Percentiles rank a stretch among this genome's conserved stretches.
phyloP scores from a whole-genome alignment of 257 asterid species.

The Phtheirospermum japonicum region DNA sequence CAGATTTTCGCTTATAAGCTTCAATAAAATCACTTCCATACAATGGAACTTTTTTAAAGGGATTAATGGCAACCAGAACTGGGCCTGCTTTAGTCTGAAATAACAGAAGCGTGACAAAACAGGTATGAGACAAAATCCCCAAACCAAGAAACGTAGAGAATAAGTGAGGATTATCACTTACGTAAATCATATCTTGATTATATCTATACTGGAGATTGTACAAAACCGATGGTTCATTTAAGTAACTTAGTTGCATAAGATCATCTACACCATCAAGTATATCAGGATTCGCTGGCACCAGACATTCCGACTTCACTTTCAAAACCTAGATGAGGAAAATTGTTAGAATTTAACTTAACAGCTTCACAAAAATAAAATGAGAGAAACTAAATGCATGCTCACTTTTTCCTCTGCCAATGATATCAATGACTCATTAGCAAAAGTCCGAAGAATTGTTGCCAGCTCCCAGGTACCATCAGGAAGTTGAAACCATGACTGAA shows the following conservation, averaged over 20 bases:
- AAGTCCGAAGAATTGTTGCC: slow-evolving; percentile 62
- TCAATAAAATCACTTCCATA: slow-evolving; percentile 74
- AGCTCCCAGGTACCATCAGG: slow-evolving; percentile 97
- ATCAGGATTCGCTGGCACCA: slow-evolving; percentile 90
- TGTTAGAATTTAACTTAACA: slow-evolving; percentile 19
- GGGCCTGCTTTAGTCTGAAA: slow-evolving; percentile 99
- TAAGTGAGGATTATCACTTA: slow-evolving; percentile 40
- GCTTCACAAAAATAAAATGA: slow-evolving; percentile 17
- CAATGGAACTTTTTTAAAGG: slow-evolving; percentile 78
- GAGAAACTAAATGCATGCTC: slow-evolving; percentile 29
- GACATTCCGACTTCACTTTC: slow-evolving; percentile 62
- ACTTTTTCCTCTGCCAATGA: slow-evolving; percentile 78
- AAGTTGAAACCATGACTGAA: slow-evolving; percentile 83
- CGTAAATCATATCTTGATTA: slow-evolving; percentile 76
- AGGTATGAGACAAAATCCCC: slow-evolving; percentile 20
- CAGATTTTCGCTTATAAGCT: slow-evolving; percentile 77
- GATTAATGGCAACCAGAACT: slow-evolving; percentile 91
- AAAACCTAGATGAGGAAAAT: slow-evolving; percentile 49
- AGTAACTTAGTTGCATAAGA: slow-evolving; percentile 94
- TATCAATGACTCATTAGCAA: slow-evolving; percentile 70
- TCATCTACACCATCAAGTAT: slow-evolving; percentile 98
- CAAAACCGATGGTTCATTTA: slow-evolving; percentile 93
- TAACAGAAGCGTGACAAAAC: slow-evolving; percentile 30
- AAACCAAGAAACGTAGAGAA: slow-evolving; percentile 25
- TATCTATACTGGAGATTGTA: slow-evolving; percentile 93